A percentile compares a stretch with the other conserved stretches of the same genome.
Conservation (phyloP, 306 rosid genomes). For the Begonia loranthoides region DNA sequence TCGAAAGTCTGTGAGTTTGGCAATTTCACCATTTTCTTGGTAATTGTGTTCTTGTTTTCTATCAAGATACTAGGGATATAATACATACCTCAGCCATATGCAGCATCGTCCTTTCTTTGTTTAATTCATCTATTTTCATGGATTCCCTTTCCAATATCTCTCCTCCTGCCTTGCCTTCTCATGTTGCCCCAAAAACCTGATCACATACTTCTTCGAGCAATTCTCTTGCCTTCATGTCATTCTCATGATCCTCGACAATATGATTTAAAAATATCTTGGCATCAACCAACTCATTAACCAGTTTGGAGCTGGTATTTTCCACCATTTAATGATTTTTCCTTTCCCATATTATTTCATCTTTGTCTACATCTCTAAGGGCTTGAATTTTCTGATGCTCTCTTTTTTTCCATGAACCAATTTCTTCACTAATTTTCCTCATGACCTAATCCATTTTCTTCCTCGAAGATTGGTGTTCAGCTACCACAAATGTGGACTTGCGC, state of each 20-base stretch:
- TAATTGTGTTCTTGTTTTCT: no score
- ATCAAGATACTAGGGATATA: no score
- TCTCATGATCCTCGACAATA: constrained; percentile 24
- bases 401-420: constrained; percentile 12
- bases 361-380: constrained; percentile 11
- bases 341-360: constrained; percentile 21
- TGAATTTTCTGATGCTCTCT: constrained; percentile 13
- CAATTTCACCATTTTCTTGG: no score
- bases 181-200: constrained; percentile 25
- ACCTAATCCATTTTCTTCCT: constrained; percentile 25
- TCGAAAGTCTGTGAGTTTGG: no score
- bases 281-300: constrained; percentile 23
- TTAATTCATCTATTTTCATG: constrained; percentile 25
- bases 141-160: no score
- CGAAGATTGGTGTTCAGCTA: constrained; percentile 12
- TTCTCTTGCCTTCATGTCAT: constrained; percentile 32
- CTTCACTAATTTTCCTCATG: constrained; percentile 27
- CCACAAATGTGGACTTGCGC: constrained; percentile 48
- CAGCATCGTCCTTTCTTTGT: constrained; percentile 55
- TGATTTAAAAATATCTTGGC: constrained; percentile 17
- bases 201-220: constrained; percentile 25
- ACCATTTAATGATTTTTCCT: constrained; percentile 21
- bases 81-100: constrained; percentile 37
- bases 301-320: constrained; percentile 20
- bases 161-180: constrained; percentile 28